Evolutionary conservation across 202 grass and related monocot species (phyloP), one percentile per base, ranked within the genome.

Genomic region (Musa balbisiana): DNA sequence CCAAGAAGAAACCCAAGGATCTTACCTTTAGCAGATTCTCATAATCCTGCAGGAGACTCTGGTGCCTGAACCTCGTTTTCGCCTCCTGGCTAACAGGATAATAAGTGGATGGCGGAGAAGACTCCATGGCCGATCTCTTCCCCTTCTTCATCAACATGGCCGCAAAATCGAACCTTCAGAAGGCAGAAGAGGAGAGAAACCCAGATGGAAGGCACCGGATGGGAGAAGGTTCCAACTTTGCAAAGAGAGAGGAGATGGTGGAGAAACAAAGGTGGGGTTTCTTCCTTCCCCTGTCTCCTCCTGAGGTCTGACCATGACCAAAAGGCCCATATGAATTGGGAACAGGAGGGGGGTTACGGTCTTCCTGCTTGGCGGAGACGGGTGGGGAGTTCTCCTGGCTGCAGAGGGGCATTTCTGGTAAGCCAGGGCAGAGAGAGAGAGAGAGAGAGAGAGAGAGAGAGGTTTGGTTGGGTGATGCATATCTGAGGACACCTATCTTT

Each of bases 31-130:
- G 3, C 75, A 99, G 86, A 33, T 92, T 89, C 77, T 88, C 74
- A 65, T 94, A 99, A 64, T 99, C 95, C 71, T 84, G 95, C 56
- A 93, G 83, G 26, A 99, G 85, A 72, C 75, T 83, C 21, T 76
- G 81, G 83, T 91, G 81, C 82, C 80, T 83, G 29, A 89, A 80
- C 85, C 72, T 79, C 12, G 84, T 81, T 80, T 85, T 86, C 49
- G 74, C 78, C 27, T 49, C 80, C 10, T 77, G 76, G n/a, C 70
- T 58, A 17, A 80, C 73, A 1, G 69, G 78, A 24, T 43, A 74
- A 8, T 75, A 83, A 66, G 81, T 74, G 21, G 78, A 79, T 1
- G 76, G 69, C 8, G 80, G 78, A 51, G 43, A 53, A 49, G 78
- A 81, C 78, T 66, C 64, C 82, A 79, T 33, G 24, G 84, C 85